Evolutionary conservation across 352 stramenopile genomes (phyloP).

Genomic region (Phytophthora citricola): DNA sequence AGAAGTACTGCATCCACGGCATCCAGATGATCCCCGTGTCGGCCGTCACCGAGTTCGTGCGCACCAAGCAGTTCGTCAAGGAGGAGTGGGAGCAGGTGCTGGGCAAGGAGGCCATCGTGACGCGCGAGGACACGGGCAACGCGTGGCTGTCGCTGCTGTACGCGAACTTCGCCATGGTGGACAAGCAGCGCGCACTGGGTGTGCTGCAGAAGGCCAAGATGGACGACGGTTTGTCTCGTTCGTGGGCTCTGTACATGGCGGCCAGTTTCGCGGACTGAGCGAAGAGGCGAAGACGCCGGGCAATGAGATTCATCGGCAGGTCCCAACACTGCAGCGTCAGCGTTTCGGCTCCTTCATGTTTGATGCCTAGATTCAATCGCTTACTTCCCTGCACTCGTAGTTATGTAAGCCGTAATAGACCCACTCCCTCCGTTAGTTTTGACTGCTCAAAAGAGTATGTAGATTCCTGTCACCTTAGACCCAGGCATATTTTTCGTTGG

Average conservation of each 20-base stretch:
- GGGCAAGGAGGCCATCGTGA: constrained; percentile 54
- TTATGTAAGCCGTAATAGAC: too few relatives aligned
- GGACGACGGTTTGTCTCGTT: constrained; percentile 73
- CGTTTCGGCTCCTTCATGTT: too few relatives aligned
- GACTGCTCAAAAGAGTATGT: too few relatives aligned
- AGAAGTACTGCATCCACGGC: constrained; percentile 81
- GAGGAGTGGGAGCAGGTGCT: constrained; percentile 75
- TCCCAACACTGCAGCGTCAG: too few relatives aligned
- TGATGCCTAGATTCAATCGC: neutral
- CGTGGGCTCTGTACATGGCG: constrained; percentile 83
- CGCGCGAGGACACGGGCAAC: constrained; percentile 41
- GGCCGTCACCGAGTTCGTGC: constrained; percentile 64
- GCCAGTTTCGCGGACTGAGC: constrained; percentile 44
- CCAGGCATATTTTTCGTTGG: constrained; percentile 63
- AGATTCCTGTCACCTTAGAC: constrained; percentile 26
- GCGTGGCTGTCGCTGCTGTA: constrained; percentile 66
- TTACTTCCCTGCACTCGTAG: too few relatives aligned
- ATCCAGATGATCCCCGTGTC: constrained; percentile 86
- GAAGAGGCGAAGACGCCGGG: neutral
- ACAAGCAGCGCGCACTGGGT: constrained; percentile 54
- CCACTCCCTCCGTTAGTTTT: too few relatives aligned
- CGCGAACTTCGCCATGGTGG: constrained; percentile 64
- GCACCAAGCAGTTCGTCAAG: constrained; percentile 55
- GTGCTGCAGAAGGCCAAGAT: constrained; percentile 66
- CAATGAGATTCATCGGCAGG: constrained; percentile 2